Evolutionary conservation across 2,329 filamentous ascomycete species (phyloP).

Genomic region (Geosmithia putterillii): DNA sequence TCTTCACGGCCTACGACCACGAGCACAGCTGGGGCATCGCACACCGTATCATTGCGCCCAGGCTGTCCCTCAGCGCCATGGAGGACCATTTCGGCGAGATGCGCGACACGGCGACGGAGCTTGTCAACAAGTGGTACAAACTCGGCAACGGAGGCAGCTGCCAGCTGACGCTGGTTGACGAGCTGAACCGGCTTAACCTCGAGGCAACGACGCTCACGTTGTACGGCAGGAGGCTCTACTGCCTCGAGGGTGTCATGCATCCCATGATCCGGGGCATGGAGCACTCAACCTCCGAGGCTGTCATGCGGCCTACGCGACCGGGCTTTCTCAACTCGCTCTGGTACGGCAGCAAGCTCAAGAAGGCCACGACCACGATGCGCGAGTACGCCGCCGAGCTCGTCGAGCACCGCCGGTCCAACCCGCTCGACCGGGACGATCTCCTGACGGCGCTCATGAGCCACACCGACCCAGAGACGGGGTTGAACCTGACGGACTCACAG

Average conservation of each 20-base stretch:
- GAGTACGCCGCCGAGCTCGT: slow-evolving; percentile 44
- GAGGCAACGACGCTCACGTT: slow-evolving; percentile 36
- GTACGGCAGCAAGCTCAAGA: slow-evolving; percentile 39
- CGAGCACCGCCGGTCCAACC: slow-evolving; percentile 37
- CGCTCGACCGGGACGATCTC: slow-evolving; percentile 42
- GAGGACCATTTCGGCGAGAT: slow-evolving; percentile 31
- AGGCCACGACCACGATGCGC: slow-evolving; percentile 39
- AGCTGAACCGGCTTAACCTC: slow-evolving; percentile 41
- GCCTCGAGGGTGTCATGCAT: slow-evolving; percentile 30
- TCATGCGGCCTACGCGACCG: slow-evolving; percentile 39
- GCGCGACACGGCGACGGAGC: slow-evolving; percentile 32
- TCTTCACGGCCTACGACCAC: slow-evolving; percentile 39
- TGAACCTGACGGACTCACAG: slow-evolving; percentile 42
- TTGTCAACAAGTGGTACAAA: slow-evolving; percentile 35
- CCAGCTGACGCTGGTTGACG: slow-evolving; percentile 29
- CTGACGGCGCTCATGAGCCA: slow-evolving; percentile 46
- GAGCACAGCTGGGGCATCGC: slow-evolving; percentile 36
- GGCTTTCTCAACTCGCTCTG: slow-evolving; percentile 38
- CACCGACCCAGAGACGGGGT: slow-evolving; percentile 49
- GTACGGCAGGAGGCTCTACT: slow-evolving; percentile 36
- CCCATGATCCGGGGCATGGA: slow-evolving; percentile 41
- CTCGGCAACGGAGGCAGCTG: slow-evolving; percentile 18
- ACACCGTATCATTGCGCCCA: slow-evolving; percentile 39
- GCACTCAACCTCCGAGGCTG: slow-evolving; percentile 39
- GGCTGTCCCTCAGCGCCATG: slow-evolving; percentile 20